A percentile compares a stretch with the other conserved stretches of the same genome.
Conservation (phyloP, 495 filamentous ascomycete genomes). For the Margaritispora aquatica region DNA sequence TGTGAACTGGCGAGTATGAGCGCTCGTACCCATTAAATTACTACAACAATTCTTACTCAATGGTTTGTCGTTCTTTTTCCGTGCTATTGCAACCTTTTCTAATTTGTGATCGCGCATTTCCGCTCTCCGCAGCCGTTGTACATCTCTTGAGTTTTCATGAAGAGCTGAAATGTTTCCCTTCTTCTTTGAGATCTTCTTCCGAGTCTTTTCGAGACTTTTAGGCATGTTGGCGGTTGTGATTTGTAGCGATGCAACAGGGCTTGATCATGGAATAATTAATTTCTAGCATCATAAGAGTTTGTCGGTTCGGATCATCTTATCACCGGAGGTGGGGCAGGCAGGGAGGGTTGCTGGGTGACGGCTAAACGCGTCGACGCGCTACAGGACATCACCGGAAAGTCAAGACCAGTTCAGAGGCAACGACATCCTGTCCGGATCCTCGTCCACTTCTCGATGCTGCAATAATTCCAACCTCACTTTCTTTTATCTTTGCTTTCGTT, state of each 20-base stretch:
- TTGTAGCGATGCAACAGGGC: background rate
- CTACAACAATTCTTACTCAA: constrained; percentile 42
- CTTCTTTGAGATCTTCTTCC: constrained; percentile 79
- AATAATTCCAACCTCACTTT: too few relatives aligned
- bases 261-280: background rate
- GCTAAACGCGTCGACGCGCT: background rate
- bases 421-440: background rate
- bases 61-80: constrained; percentile 61
- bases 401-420: background rate
- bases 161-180: constrained; percentile 58
- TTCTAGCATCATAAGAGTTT: constrained; percentile 3
- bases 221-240: constrained; percentile 43
- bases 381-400: background rate
- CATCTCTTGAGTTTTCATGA: constrained; percentile 79
- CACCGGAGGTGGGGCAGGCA: background rate
- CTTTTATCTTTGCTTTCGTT: background rate
- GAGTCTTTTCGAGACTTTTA: constrained; percentile 67
- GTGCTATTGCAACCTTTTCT: constrained; percentile 52
- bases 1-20: constrained; percentile 47
- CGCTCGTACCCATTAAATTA: background rate
- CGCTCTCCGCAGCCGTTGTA: constrained; percentile 65
- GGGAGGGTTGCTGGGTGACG: background rate
- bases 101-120: constrained; percentile 71
- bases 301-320: background rate
- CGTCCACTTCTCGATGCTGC: background rate